phyloP scores from a whole-genome alignment of 495 filamentous ascomycete species.

The Daldinia grandis region DNA sequence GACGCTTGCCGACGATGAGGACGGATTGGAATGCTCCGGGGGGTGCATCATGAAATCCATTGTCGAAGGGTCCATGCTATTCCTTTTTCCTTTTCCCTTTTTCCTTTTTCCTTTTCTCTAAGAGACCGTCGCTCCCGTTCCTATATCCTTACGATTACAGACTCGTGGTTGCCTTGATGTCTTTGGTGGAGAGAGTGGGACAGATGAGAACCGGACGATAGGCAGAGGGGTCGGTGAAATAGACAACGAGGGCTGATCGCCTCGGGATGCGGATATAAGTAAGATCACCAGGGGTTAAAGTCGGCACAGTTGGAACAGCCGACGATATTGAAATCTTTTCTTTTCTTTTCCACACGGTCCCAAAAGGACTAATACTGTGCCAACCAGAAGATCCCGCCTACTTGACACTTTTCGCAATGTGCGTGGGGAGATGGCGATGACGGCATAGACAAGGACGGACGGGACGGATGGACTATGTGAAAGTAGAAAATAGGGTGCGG shows the following conservation, averaged over 20 bases:
- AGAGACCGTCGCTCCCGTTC: conserved; percentile 34
- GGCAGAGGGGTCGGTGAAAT: not conserved
- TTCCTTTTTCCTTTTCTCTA: no score
- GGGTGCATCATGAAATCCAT: conserved; percentile 41
- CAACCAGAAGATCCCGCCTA: not conserved
- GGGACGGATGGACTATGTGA: not conserved
- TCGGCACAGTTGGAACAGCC: conserved; percentile 1
- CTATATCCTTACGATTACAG: not conserved
- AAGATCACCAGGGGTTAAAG: conserved; percentile 1
- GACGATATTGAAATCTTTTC: not conserved
- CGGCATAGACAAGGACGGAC: not conserved
- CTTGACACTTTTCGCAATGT: conserved; percentile 1
- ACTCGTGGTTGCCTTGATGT: not conserved
- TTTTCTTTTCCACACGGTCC: conserved; percentile 1
- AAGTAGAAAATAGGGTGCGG: not conserved
- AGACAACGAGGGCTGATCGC: not conserved
- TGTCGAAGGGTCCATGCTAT: conserved; percentile 38
- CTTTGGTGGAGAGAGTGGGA: conserved; percentile 2
- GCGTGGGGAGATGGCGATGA: conserved; percentile 1
- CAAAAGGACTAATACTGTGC: not conserved
- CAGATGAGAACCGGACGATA: not conserved
- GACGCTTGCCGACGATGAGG: conserved; percentile 25
- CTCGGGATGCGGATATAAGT: not conserved
- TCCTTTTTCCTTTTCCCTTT: no score
- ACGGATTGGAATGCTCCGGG: conserved; percentile 18